Percentiles rank a stretch among this genome's conserved stretches.
Conservation (phyloP, 148 eudicot species). For the Fagopyrum tataricum region DNA sequence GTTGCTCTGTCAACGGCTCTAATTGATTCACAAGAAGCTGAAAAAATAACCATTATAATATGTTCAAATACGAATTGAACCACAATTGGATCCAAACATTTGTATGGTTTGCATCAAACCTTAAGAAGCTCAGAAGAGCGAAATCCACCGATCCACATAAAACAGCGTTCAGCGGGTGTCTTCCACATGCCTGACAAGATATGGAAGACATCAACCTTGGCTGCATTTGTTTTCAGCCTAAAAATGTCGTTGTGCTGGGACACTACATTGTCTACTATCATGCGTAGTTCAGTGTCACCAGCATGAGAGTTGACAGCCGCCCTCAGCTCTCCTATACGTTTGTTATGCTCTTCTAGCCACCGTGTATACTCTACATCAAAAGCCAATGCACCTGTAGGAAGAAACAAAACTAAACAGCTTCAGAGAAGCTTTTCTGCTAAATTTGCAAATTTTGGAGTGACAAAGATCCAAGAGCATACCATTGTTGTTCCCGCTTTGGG, state of each 20-base stretch:
- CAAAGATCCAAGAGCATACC: slow-evolving; percentile 32
- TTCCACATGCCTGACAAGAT: slow-evolving; percentile 98
- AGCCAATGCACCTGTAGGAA: slow-evolving; percentile 72
- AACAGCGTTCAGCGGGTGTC: slow-evolving; percentile 93
- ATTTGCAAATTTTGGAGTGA: slow-evolving; percentile 2
- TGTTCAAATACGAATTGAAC: not conserved
- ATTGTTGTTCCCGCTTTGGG: slow-evolving; percentile 50
- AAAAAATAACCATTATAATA: slow-evolving; percentile 13
- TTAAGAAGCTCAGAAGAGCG: slow-evolving; percentile 93
- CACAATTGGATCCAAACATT: not conserved
- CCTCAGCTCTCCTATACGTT: slow-evolving; percentile 64
- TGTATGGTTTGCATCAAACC: slow-evolving; percentile 10
- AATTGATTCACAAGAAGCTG: slow-evolving; percentile 81
- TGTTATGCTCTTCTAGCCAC: slow-evolving; percentile 85
- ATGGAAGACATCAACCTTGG: slow-evolving; percentile 88
- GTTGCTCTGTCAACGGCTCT: slow-evolving; percentile 96
- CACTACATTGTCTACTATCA: slow-evolving; percentile 55
- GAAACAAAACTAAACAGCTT: not conserved
- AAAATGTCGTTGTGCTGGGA: slow-evolving; percentile 68
- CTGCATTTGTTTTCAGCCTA: slow-evolving; percentile 75
- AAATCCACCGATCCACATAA: slow-evolving; percentile 97
- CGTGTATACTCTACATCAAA: slow-evolving; percentile 88
- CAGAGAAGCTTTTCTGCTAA: slow-evolving; percentile 1
- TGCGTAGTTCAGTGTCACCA: slow-evolving; percentile 71
- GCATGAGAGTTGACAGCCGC: slow-evolving; percentile 84